Percentiles rank a stretch among this genome's conserved stretches.
Evolutionary conservation across 139 green algal species (phyloP).

Genomic region (Volvox africanus): DNA sequence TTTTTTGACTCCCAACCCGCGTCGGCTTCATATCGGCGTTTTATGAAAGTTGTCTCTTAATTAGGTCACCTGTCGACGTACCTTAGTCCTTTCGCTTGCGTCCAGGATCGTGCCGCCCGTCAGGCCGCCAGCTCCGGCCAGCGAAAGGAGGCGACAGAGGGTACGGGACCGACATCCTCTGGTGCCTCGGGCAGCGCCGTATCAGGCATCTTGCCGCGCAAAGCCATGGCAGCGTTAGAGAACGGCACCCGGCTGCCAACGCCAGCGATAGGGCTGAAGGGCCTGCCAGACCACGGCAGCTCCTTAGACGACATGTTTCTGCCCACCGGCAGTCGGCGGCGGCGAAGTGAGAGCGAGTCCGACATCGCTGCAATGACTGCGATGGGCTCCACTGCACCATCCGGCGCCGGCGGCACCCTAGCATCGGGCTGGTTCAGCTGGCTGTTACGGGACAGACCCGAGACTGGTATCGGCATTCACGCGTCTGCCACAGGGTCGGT

Average conservation of each 20-base stretch:
- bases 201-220: slow-evolving; percentile 28
- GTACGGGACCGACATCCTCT: neutral
- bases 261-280: slow-evolving; percentile 43
- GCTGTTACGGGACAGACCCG: slow-evolving; percentile 31
- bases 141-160: slow-evolving; percentile 1
- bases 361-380: neutral
- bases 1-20: too few relatives aligned
- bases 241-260: slow-evolving; percentile 8
- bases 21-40: too few relatives aligned
- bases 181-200: neutral
- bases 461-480: neutral
- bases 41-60: too few relatives aligned
- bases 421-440: slow-evolving; percentile 46
- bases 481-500: neutral
- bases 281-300: slow-evolving; percentile 20
- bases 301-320: slow-evolving; percentile 43
- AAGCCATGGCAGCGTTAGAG: neutral
- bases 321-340: neutral
- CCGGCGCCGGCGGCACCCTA: neutral
- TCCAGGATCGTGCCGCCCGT: slow-evolving; percentile 22
- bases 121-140: neutral
- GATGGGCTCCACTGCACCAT: neutral
- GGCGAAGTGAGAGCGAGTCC: slow-evolving; percentile 27
- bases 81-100: neutral
- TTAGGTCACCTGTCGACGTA: neutral